Conservation (phyloP, 345 rosid species). For the Populus nigra region DNA sequence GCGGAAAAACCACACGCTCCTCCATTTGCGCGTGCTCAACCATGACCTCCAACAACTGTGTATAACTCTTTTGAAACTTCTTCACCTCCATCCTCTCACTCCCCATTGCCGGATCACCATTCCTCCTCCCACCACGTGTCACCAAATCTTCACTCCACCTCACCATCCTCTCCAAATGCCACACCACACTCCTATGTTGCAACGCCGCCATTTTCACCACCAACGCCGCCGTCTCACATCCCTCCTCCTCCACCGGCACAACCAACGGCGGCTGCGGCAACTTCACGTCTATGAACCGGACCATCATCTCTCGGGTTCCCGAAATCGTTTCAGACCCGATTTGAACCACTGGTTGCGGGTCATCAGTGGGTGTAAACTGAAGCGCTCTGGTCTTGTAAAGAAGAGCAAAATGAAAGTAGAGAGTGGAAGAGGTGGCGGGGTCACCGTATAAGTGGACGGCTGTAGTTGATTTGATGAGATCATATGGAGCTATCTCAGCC, state of each 20-base stretch:
- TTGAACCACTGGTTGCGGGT: slow-evolving; percentile 31
- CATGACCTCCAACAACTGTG: slow-evolving; percentile 59
- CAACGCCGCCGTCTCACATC: slow-evolving; percentile 42
- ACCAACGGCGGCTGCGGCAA: slow-evolving; percentile 50
- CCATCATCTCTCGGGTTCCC: slow-evolving; percentile 44
- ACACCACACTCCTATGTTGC: slow-evolving; percentile 56
- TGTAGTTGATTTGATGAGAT: slow-evolving; percentile 31
- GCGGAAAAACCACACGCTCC: slow-evolving; percentile 62
- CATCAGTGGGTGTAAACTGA: slow-evolving; percentile 39
- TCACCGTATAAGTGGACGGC: slow-evolving; percentile 40
- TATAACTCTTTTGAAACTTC: slow-evolving; percentile 53
- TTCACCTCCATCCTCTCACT: slow-evolving; percentile 64
- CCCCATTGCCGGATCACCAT: slow-evolving; percentile 58
- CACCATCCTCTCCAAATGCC: slow-evolving; percentile 63
- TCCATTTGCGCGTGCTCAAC: slow-evolving; percentile 82
- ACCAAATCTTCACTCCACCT: slow-evolving; percentile 68
- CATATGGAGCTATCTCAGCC: slow-evolving; percentile 52
- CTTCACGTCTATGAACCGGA: slow-evolving; percentile 49
- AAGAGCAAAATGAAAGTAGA: slow-evolving; percentile 55
- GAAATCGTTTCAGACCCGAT: slow-evolving; percentile 48
- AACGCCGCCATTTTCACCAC: slow-evolving; percentile 42
- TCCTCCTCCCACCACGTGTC: slow-evolving; percentile 51
- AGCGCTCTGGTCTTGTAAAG: slow-evolving; percentile 45
- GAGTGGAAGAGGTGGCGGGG: slow-evolving; percentile 16
- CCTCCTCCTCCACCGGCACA: slow-evolving; percentile 14